phyloP scores from a whole-genome alignment of 768 basidiomycete genomes.

The Sporobolomyces roseus region DNA sequence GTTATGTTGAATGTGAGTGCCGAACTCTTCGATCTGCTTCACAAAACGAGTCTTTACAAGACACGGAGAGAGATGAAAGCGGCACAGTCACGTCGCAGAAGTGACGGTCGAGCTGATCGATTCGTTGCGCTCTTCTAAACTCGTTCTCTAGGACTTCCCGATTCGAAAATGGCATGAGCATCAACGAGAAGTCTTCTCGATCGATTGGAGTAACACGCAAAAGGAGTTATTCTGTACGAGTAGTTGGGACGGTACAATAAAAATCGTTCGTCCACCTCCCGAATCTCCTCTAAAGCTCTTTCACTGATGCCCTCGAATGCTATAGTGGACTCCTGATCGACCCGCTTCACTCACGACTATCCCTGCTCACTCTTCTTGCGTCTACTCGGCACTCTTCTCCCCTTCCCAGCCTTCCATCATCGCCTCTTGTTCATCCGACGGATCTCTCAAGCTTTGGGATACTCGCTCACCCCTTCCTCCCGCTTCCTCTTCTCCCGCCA shows the following conservation, averaged over 20 bases:
- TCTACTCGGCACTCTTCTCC: constrained; percentile 87
- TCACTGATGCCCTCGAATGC: neutral
- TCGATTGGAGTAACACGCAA: constrained; percentile 92
- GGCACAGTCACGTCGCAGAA: too few species aligned
- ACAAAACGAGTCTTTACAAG: too few species aligned
- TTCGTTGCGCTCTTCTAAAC: neutral
- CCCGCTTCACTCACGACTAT: constrained; percentile 74
- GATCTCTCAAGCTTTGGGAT: constrained; percentile 78
- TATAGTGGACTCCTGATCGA: constrained; percentile 80
- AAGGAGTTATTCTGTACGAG: constrained; percentile 82
- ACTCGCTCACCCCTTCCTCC: constrained; percentile 42
- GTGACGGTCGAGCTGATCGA: neutral
- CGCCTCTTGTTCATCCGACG: constrained; percentile 81
- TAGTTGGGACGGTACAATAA: constrained; percentile 87
- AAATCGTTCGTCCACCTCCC: constrained; percentile 60
- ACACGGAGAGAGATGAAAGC: too few species aligned
- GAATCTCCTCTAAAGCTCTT: neutral
- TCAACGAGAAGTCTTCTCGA: constrained; percentile 81
- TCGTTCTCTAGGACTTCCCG: constrained; percentile 66
- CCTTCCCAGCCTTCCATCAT: constrained; percentile 80
- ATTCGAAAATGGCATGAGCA: constrained; percentile 93
- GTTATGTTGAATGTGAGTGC: constrained; percentile 68
- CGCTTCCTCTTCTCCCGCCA: neutral
- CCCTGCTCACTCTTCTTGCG: constrained; percentile 75
- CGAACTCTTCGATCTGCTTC: too few species aligned